Evolutionary conservation across 192 early-diverging fungal genomes (phyloP).

Genomic region (Martensiomyces pterosporus): DNA sequence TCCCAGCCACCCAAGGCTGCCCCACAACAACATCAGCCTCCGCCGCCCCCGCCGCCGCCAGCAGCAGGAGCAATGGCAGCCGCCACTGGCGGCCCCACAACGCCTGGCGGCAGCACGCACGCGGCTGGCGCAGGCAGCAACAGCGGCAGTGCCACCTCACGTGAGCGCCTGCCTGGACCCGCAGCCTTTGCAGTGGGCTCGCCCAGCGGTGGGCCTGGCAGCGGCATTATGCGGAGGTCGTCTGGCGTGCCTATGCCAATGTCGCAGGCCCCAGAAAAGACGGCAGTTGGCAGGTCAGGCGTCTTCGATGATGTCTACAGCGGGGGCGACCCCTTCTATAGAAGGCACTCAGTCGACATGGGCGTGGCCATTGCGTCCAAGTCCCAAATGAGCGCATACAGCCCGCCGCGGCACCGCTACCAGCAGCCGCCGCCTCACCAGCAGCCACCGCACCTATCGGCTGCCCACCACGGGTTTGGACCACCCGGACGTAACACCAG

Average conservation of each 20-base stretch:
- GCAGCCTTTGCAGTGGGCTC: neutral
- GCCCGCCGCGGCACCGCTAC: conserved; percentile 17
- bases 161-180: conserved; percentile 5
- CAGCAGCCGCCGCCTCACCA: conserved; percentile 9
- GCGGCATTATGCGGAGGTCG: no score
- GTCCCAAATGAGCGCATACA: conserved; percentile 7
- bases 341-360: conserved; percentile 46
- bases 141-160: neutral
- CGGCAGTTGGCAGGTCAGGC: conserved; percentile 33
- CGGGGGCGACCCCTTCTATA: conserved; percentile 20
- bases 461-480: conserved; percentile 9
- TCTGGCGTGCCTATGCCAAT: no score
- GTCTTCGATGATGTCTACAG: conserved; percentile 32
- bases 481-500: conserved; percentile 5
- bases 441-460: conserved; percentile 5
- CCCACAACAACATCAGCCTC: neutral
- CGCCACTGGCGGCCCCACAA: neutral
- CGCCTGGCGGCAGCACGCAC: no score
- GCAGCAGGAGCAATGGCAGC: neutral
- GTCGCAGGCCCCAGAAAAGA: conserved; percentile 41
- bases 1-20: conserved; percentile 33
- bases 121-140: no score
- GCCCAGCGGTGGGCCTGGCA: neutral
- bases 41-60: neutral
- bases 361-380: conserved; percentile 8